Percentiles rank a stretch among this genome's conserved stretches.
Evolutionary conservation across 1,284 basidiomycete species (phyloP).

Genomic region (Marasmius oreades): DNA sequence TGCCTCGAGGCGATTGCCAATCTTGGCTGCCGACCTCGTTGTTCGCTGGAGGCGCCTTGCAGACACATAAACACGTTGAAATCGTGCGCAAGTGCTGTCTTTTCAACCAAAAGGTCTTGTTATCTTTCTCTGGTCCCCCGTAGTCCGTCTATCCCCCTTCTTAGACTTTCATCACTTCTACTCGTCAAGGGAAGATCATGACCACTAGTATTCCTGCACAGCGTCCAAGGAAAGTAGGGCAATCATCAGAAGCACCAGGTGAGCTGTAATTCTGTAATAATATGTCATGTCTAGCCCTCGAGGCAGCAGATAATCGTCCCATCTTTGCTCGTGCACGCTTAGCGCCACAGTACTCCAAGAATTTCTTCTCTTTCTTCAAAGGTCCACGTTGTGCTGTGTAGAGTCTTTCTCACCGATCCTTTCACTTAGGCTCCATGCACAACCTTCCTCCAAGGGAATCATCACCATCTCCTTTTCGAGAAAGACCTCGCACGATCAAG

Average conservation of each 20-base stretch:
- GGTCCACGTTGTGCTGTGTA: conserved; percentile 14
- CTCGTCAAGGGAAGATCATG: conserved; percentile 25
- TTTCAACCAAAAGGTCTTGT: conserved; percentile 25
- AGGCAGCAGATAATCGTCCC: conserved; percentile 3
- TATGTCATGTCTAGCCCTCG: conserved; percentile 11
- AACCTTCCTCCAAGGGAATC: conserved; percentile 55
- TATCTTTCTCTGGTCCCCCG: conserved; percentile 11
- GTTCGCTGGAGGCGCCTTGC: conserved; percentile 33
- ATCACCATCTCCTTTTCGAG: conserved; percentile 65
- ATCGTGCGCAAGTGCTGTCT: conserved; percentile 29
- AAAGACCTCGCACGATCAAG: conserved; percentile 55
- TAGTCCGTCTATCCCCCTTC: conserved; percentile 20
- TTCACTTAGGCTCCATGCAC: conserved; percentile 34
- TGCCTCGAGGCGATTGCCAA: conserved; percentile 31
- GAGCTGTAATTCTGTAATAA: conserved; percentile 19
- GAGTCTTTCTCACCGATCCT: conserved; percentile 16
- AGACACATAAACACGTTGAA: conserved; percentile 45
- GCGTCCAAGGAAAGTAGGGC: conserved; percentile 41
- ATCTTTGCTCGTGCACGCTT: conserved; percentile 4
- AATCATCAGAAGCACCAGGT: conserved; percentile 35
- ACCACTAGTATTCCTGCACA: conserved; percentile 56
- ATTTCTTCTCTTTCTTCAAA: conserved; percentile 12
- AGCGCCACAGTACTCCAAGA: conserved; percentile 3
- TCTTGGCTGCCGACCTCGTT: conserved; percentile 47
- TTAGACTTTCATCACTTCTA: conserved; percentile 15